Evolutionary conservation across 805 yeast species (phyloP).

Genomic region (Wilhelminamyces savonicus): DNA sequence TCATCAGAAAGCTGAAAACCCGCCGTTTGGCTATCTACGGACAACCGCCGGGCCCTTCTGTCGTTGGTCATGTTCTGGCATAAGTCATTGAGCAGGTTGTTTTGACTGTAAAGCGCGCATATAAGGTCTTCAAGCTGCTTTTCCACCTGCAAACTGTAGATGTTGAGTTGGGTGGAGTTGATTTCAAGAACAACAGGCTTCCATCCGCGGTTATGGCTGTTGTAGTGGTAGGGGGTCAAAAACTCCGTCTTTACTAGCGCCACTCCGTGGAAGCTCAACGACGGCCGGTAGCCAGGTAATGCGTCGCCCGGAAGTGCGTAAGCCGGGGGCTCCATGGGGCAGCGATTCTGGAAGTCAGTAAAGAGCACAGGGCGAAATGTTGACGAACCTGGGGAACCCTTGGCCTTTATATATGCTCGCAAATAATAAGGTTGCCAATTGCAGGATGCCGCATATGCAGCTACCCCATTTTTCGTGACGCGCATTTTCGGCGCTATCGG

Average conservation of each 20-base stretch:
- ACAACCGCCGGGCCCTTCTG: conserved; percentile 1
- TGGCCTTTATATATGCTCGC: no score
- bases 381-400: no score
- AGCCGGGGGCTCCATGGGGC: conserved; percentile 13
- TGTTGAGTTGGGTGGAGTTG: conserved; percentile 32
- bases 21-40: conserved; percentile 1
- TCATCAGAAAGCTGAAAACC: no score
- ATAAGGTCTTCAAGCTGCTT: conserved; percentile 15
- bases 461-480: no score
- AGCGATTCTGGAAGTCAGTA: neutral
- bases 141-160: conserved; percentile 21
- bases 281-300: conserved; percentile 25
- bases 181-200: conserved; percentile 33
- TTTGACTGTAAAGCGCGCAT: conserved; percentile 23
- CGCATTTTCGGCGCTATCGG: no score
- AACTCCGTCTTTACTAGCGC: conserved; percentile 30
- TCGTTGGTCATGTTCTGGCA: conserved; percentile 1
- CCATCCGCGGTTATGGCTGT: conserved; percentile 20
- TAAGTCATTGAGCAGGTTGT: conserved; percentile 17
- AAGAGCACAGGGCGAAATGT: neutral
- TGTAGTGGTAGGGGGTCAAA: conserved; percentile 29
- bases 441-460: no score
- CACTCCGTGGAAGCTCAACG: conserved; percentile 27
- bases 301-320: conserved; percentile 17
- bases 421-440: no score